phyloP scores from a whole-genome alignment of 305 asterid genomes.

The Fraxinus sp. region DNA sequence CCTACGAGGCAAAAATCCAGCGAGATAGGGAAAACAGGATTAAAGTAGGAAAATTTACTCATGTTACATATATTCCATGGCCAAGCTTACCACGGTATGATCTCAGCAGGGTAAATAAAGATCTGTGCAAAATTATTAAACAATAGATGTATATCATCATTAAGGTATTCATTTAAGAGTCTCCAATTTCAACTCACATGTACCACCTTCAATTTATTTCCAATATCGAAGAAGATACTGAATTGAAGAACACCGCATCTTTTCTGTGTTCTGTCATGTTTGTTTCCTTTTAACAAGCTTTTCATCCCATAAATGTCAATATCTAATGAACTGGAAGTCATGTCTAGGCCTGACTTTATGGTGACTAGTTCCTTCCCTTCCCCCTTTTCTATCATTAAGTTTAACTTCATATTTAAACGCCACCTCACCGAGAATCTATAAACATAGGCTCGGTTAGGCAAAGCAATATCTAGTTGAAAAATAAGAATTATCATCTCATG shows the following conservation, averaged over 20 bases:
- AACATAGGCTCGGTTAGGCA: background rate
- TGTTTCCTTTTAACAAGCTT: background rate
- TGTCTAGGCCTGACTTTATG: background rate
- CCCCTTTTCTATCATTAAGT: background rate
- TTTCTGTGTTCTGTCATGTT: background rate
- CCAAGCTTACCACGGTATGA: slow-evolving; percentile 15
- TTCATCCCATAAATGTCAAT: background rate
- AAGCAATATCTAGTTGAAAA: background rate
- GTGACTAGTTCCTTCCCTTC: background rate
- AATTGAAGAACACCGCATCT: background rate
- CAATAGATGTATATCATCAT: background rate
- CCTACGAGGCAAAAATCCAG: slow-evolving; percentile 43
- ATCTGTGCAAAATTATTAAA: slow-evolving; percentile 9
- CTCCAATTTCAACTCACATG: background rate
- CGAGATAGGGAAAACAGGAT: slow-evolving; percentile 14
- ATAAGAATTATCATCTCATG: background rate
- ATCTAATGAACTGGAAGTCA: background rate
- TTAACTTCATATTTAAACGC: background rate
- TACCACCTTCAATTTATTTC: background rate
- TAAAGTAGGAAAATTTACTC: background rate
- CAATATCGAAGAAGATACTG: background rate
- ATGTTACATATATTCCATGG: slow-evolving; percentile 12
- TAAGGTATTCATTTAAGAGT: background rate
- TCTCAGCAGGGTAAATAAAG: slow-evolving; percentile 5
- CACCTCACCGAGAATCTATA: background rate